These are phyloP conservation scores for Crithidia brevicula DNA, from an alignment of 208 protist genomes.

Conservation along the genomic window DNA sequence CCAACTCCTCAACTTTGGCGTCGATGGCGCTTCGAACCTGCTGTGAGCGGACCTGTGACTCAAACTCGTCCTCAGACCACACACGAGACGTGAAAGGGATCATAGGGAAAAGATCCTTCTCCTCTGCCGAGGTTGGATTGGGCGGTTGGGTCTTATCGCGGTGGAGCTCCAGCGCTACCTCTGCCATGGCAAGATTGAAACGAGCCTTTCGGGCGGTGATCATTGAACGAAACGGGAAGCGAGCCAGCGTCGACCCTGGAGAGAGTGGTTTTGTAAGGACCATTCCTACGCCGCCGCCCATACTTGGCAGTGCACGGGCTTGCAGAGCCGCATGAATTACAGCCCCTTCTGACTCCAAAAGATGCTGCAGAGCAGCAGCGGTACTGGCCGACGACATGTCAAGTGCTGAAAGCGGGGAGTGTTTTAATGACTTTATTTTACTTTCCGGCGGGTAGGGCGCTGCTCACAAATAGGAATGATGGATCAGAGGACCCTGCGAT, in stretches of 20 bases:
- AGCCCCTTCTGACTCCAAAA: constrained; percentile 74
- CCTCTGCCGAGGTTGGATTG: not conserved
- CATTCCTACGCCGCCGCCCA: constrained; percentile 89
- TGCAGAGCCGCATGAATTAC: constrained; percentile 50
- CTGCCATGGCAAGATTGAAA: constrained; percentile 62
- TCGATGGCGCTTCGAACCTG: constrained; percentile 20
- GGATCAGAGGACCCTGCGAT: too few relatives aligned
- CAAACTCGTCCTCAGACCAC: constrained; percentile 30
- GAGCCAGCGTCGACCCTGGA: constrained; percentile 47
- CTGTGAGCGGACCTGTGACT: constrained; percentile 20
- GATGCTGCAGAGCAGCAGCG: constrained; percentile 38
- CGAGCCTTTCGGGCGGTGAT: constrained; percentile 77
- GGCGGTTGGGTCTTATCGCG: not conserved
- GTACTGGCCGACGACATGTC: constrained; percentile 18
- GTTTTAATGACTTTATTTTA: too few relatives aligned
- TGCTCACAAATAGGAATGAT: too few relatives aligned
- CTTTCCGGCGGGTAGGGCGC: too few relatives aligned
- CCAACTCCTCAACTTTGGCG: constrained; percentile 42
- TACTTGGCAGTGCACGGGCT: constrained; percentile 55
- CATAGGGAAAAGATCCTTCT: constrained; percentile 10
- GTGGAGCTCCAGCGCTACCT: constrained; percentile 40
- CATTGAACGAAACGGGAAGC: constrained; percentile 67
- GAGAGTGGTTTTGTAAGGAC: constrained; percentile 39
- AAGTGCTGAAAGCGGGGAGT: not conserved
- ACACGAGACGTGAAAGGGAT: constrained; percentile 32